phyloP scores from a whole-genome alignment of 2,329 filamentous ascomycete genomes.

The Beauveria sp. region DNA sequence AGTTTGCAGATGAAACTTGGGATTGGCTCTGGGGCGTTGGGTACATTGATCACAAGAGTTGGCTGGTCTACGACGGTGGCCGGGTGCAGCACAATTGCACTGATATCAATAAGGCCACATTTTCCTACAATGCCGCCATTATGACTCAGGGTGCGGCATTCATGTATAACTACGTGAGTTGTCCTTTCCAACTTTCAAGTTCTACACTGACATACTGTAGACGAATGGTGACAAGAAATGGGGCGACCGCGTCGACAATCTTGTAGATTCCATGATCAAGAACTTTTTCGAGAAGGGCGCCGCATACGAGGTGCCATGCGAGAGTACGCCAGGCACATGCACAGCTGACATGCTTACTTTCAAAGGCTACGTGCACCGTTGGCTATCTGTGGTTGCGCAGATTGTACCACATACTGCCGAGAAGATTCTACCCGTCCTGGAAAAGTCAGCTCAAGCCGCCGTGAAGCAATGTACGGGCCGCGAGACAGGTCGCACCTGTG shows the following conservation, averaged over 20 bases:
- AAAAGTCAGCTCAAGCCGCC: slow-evolving; percentile 50
- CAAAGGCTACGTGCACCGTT: slow-evolving; percentile 62
- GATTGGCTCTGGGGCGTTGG: slow-evolving; percentile 49
- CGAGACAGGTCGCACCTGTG: slow-evolving; percentile 49
- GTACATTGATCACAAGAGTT: slow-evolving; percentile 52
- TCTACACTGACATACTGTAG: neutral
- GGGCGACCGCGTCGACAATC: slow-evolving; percentile 34
- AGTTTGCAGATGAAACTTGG: slow-evolving; percentile 54
- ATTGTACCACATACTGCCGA: slow-evolving; percentile 52
- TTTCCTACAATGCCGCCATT: slow-evolving; percentile 59
- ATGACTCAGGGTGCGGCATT: slow-evolving; percentile 56
- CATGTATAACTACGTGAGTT: slow-evolving; percentile 57
- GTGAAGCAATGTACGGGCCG: slow-evolving; percentile 56
- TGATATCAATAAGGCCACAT: slow-evolving; percentile 53
- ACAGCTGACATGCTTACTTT: slow-evolving; percentile 65
- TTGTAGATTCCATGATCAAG: slow-evolving; percentile 42
- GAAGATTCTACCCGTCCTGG: slow-evolving; percentile 49
- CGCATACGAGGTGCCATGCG: slow-evolving; percentile 62
- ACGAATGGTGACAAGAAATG: slow-evolving; percentile 10
- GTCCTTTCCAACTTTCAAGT: too few species aligned
- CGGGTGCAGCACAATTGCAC: slow-evolving; percentile 52
- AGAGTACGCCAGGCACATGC: slow-evolving; percentile 47
- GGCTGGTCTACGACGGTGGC: slow-evolving; percentile 58
- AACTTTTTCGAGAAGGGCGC: slow-evolving; percentile 50
- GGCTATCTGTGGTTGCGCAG: slow-evolving; percentile 53